Conservation (phyloP, 192 early-diverging fungal species). For the Dimargaris xerosporica region DNA sequence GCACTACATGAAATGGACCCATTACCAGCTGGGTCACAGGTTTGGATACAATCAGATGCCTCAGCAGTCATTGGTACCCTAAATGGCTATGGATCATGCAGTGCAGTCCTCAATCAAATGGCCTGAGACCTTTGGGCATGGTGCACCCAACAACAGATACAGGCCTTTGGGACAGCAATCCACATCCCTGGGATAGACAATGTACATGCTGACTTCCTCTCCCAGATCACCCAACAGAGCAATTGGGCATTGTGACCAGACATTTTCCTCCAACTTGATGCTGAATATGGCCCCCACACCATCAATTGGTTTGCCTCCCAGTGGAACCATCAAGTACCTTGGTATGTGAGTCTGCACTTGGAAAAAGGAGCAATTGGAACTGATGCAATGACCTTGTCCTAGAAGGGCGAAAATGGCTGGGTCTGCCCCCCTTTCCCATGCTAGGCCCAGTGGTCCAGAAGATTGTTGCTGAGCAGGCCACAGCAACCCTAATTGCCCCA, state of each 20-base stretch:
- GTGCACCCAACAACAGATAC: neutral
- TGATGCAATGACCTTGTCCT: neutral
- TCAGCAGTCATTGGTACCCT: neutral
- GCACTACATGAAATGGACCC: neutral
- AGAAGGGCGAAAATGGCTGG: neutral
- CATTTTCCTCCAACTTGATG: neutral
- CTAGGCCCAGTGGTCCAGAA: neutral
- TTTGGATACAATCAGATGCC: neutral
- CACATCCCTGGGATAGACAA: neutral
- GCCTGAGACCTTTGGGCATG: neutral
- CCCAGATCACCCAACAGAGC: slow-evolving; percentile 1
- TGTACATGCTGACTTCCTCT: neutral
- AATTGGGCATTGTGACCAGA: neutral
- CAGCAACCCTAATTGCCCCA: neutral
- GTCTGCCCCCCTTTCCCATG: slow-evolving; percentile 3
- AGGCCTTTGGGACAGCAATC: neutral
- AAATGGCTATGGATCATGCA: slow-evolving; percentile 6
- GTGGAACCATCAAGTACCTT: neutral
- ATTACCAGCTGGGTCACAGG: neutral
- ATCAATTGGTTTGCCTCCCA: slow-evolving; percentile 3
- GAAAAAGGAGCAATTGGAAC: neutral
- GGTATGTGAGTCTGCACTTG: neutral
- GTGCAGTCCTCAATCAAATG: neutral
- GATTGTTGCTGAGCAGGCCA: neutral
- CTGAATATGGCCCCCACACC: neutral